phyloP scores from a whole-genome alignment of 2,329 filamentous ascomycete species.

The Aspergillus amoenus region DNA sequence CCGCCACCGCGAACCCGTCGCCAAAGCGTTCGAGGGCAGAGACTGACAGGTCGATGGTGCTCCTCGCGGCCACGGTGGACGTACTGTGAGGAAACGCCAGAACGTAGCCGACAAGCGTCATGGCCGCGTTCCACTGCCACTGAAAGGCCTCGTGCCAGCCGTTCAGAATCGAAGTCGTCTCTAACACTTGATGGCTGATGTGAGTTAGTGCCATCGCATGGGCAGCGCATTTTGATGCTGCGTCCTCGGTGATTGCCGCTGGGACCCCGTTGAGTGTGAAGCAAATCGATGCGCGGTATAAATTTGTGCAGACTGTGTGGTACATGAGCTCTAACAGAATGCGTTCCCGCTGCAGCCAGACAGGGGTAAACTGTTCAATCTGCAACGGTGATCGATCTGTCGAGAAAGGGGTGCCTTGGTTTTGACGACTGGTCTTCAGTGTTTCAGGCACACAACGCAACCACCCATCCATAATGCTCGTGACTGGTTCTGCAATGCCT shows the following conservation, averaged over 20 bases:
- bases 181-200: not conserved
- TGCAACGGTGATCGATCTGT: not conserved
- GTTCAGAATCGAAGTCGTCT: constrained; percentile 15
- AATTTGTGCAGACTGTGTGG: not conserved
- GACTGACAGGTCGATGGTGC: constrained; percentile 40
- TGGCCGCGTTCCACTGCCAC: constrained; percentile 32
- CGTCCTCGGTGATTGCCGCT: not conserved
- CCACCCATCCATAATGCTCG: not conserved
- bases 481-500: not conserved
- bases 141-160: constrained; percentile 32
- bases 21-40: constrained; percentile 36
- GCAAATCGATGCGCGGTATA: constrained; percentile 5
- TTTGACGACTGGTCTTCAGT: not conserved
- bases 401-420: not conserved
- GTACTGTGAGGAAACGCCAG: constrained; percentile 27
- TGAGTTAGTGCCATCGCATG: not conserved
- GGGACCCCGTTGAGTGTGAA: not conserved
- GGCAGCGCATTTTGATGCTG: not conserved
- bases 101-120: constrained; percentile 36
- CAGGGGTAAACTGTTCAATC: constrained; percentile 2
- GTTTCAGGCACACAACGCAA: not conserved
- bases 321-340: constrained; percentile 4
- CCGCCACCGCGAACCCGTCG: constrained; percentile 39
- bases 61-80: constrained; percentile 4
- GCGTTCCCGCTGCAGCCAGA: constrained; percentile 6